A percentile compares a stretch with the other conserved stretches of the same genome.
Evolutionary conservation across 306 rosid species (phyloP).

Genomic region (Begonia peltatifolia): DNA sequence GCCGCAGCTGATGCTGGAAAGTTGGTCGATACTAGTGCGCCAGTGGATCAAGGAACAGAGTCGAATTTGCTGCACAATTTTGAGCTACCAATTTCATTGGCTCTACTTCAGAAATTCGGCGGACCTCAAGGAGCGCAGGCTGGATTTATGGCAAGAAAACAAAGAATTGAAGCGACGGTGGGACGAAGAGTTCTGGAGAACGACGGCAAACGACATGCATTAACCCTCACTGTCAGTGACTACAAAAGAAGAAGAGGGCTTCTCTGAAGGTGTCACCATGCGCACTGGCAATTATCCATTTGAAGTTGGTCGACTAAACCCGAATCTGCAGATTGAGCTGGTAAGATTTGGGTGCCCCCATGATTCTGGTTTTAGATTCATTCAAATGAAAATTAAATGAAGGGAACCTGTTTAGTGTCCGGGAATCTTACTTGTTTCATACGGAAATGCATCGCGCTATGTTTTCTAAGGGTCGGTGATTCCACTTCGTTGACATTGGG

Average conservation of each 20-base stretch:
- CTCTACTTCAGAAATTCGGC: constrained; percentile 66
- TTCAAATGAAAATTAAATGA: too few relatives aligned
- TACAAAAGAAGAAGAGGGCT: constrained; percentile 89
- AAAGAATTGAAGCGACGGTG: constrained; percentile 52
- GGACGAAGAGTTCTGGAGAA: constrained; percentile 70
- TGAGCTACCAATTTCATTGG: constrained; percentile 80
- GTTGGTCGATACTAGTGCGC: constrained; percentile 75
- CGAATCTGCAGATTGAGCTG: too few relatives aligned
- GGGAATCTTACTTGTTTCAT: too few relatives aligned
- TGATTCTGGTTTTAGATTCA: too few relatives aligned
- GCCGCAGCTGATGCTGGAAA: constrained; percentile 96
- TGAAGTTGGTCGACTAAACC: too few relatives aligned
- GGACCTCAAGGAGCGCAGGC: constrained; percentile 67
- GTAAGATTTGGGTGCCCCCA: too few relatives aligned
- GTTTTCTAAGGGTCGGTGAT: too few relatives aligned
- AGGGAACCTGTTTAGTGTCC: too few relatives aligned
- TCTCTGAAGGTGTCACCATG: constrained; percentile 27
- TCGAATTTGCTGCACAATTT: constrained; percentile 60
- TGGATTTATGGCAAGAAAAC: constrained; percentile 67
- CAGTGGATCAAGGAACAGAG: constrained; percentile 76
- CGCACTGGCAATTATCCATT: too few relatives aligned
- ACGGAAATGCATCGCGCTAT: too few relatives aligned
- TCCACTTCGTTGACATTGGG: too few relatives aligned
- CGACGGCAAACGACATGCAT: constrained; percentile 49
- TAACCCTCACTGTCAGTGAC: constrained; percentile 65